phyloP scores from a whole-genome alignment of 2,329 filamentous ascomycete species.

The Helminthosporium solani region DNA sequence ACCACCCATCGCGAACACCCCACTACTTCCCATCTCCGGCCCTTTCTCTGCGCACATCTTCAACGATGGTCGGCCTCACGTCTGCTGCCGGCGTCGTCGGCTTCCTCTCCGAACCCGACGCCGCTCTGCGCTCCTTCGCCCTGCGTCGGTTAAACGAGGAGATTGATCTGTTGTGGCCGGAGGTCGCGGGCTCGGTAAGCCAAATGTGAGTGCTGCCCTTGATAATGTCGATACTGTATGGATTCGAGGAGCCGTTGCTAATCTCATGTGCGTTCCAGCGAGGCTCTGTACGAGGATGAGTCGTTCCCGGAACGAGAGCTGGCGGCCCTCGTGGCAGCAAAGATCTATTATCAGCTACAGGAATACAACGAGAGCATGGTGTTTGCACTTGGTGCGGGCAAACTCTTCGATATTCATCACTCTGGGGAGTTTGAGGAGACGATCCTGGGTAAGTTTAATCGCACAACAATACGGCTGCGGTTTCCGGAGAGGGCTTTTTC shows the following conservation, averaged over 20 bases:
- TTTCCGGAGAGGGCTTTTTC: neutral
- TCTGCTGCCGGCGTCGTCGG: constrained; percentile 93
- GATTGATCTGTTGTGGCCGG: constrained; percentile 96
- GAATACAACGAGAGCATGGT: constrained; percentile 99
- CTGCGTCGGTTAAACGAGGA: constrained; percentile 93
- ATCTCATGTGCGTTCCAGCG: constrained; percentile 57
- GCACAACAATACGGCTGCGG: neutral
- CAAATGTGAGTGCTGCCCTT: constrained; percentile 71
- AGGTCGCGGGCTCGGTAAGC: constrained; percentile 87
- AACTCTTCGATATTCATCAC: constrained; percentile 89
- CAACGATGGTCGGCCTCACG: constrained; percentile 82
- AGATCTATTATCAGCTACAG: constrained; percentile 98
- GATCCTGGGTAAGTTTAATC: constrained; percentile 69
- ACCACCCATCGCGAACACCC: constrained; percentile 22
- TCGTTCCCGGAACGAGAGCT: constrained; percentile 90
- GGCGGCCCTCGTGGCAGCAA: constrained; percentile 89
- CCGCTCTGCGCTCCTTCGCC: constrained; percentile 91
- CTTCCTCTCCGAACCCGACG: constrained; percentile 92
- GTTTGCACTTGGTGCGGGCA: constrained; percentile 90
- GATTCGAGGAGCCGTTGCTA: constrained; percentile 18
- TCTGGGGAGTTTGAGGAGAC: constrained; percentile 97
- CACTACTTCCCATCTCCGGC: constrained; percentile 10
- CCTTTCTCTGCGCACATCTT: constrained; percentile 12
- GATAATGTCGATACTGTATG: constrained; percentile 1
- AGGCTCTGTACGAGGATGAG: constrained; percentile 96